phyloP scores from a whole-genome alignment of 257 asterid species.

The Nicotiana obtusifolia region DNA sequence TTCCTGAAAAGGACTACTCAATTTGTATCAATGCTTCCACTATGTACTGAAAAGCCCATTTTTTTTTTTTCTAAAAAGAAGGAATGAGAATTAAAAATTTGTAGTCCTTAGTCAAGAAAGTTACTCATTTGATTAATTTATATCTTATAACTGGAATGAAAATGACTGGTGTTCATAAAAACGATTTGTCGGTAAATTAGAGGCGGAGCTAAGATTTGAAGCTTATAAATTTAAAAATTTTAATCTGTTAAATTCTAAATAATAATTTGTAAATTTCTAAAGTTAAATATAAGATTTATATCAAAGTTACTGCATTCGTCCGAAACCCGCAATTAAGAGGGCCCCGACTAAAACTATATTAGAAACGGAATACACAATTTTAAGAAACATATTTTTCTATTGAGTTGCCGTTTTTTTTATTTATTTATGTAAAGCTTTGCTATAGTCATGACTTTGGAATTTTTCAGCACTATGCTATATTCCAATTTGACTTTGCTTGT shows the following conservation, averaged over 20 bases:
- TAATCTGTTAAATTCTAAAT: too few species aligned
- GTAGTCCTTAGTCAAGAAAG: not conserved
- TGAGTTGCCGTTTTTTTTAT: not conserved
- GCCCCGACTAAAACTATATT: too few species aligned
- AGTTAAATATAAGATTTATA: too few species aligned
- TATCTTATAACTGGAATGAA: not conserved
- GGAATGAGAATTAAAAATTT: not conserved
- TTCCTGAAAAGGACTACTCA: not conserved
- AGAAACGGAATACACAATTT: too few species aligned
- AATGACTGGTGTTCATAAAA: not conserved
- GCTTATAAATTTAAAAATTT: too few species aligned
- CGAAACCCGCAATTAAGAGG: too few species aligned
- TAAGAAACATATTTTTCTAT: not conserved
- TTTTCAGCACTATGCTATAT: not conserved
- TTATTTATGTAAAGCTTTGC: too few species aligned
- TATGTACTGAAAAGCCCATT: not conserved
- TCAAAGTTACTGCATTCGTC: too few species aligned
- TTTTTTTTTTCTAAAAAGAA: not conserved
- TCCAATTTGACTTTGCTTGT: not conserved
- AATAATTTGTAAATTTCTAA: too few species aligned
- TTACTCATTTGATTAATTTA: not conserved
- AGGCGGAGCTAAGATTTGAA: too few species aligned
- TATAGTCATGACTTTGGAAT: not conserved
- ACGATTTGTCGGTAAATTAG: not conserved
- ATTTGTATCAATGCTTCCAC: not conserved